A percentile compares a stretch with the other conserved stretches of the same genome.
Evolutionary conservation across 2,329 filamentous ascomycete species (phyloP).

Genomic region (Fusarium tanahbumbuense): DNA sequence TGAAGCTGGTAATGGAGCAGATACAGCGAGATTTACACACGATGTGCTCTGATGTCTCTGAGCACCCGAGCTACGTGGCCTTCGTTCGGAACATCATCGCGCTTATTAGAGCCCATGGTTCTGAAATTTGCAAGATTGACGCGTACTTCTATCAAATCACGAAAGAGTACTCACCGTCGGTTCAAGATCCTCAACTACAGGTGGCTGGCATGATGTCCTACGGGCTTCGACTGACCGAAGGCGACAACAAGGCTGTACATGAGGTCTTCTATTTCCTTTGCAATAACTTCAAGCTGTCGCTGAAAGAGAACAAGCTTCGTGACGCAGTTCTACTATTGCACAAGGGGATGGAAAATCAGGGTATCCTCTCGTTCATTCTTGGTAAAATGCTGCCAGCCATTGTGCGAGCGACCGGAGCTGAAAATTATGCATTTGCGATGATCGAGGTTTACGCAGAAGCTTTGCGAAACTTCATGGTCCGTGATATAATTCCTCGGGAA

Average conservation of each 20-base stretch:
- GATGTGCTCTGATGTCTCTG: constrained; percentile 50
- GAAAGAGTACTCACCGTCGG: constrained; percentile 66
- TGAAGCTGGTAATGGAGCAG: constrained; percentile 64
- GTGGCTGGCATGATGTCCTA: constrained; percentile 67
- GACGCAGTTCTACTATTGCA: constrained; percentile 60
- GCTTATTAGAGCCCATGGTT: constrained; percentile 65
- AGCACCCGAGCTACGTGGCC: constrained; percentile 61
- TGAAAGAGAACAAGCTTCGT: constrained; percentile 61
- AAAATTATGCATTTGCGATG: constrained; percentile 58
- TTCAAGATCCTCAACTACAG: constrained; percentile 67
- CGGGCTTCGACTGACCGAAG: constrained; percentile 65
- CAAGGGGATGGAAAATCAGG: constrained; percentile 60
- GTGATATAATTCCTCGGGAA: constrained; percentile 52
- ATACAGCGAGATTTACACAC: constrained; percentile 63
- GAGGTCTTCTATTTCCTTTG: constrained; percentile 68
- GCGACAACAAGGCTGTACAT: constrained; percentile 59
- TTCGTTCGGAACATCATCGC: constrained; percentile 66
- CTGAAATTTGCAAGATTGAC: constrained; percentile 66
- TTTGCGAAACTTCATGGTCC: constrained; percentile 52
- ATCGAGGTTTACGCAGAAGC: constrained; percentile 63
- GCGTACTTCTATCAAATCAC: constrained; percentile 68
- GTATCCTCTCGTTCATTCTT: constrained; percentile 61
- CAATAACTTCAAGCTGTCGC: constrained; percentile 67
- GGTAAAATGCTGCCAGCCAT: constrained; percentile 67
- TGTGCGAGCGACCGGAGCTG: constrained; percentile 53